Base-by-base conservation (phyloP, 345 rosid species). In the Citrus mangshanensis region DNA sequence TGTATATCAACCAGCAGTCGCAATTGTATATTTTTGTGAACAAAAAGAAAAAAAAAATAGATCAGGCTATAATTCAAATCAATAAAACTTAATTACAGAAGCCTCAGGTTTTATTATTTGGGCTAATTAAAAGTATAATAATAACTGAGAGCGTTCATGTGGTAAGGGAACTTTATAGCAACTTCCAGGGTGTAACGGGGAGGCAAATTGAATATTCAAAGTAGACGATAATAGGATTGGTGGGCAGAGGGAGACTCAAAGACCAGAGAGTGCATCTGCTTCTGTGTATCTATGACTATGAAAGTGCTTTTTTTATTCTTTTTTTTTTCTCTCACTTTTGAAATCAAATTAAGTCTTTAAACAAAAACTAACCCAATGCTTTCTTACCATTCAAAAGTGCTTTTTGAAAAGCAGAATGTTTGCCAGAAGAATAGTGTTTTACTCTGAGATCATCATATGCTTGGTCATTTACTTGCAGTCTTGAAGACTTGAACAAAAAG, bases 121-220 rank as follows among this genome's bases (percentile, higher is more conserved):
- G 51, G 13, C 14, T 46, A 35, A 3, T 55, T 65, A 54, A 65
- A 35, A 64, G 66, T 12, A 56, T 0, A 12, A 25, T 22, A 49
- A 35, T 24, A 37, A 5, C 21, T 22, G 35, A 16, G 30, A 3
- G 24, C 18, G 27, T 37, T 34, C 42, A 70, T 61, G 14, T 70
- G 69, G 65, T 21, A 16, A n/a, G 28, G 62, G 51, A 68, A 16
- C 60, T 76, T 81, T 40, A 37, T 64, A 38, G 80, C 49, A 81
- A 66, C 71, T 76, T 81, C 80, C 77, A 37, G 77, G 70, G 38
- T 25, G 30, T 35, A 40, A 5, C 67, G 49, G 21, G 42, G n/a
- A 28, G 77, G 21, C 80, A 65, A 38, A 56, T n/a, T 76, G 83
- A 72, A 72, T 72, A 65, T 71, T 81, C 70, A 64, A 72, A 70